A percentile compares a stretch with the other conserved stretches of the same genome.
Conservation (phyloP, 169 alveolate species). For the Plasmodium gaboni region DNA sequence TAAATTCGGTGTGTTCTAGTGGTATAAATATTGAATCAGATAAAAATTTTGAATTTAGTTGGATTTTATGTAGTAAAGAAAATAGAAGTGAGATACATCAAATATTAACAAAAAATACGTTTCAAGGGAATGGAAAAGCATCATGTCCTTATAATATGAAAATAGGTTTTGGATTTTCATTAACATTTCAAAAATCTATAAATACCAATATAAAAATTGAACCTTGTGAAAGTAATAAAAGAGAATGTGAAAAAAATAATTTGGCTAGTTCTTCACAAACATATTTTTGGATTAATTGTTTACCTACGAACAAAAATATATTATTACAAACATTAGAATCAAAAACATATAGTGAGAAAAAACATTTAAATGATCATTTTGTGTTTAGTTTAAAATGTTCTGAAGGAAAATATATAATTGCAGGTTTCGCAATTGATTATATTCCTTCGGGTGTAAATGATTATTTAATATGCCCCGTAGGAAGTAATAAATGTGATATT, state of each 20-base stretch:
- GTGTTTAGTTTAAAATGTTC: slow-evolving; percentile 46
- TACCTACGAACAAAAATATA: slow-evolving; percentile 19
- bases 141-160: slow-evolving; percentile 68
- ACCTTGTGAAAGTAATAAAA: slow-evolving; percentile 65
- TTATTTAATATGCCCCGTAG: slow-evolving; percentile 60
- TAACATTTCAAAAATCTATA: slow-evolving; percentile 37
- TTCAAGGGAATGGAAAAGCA: slow-evolving; percentile 21
- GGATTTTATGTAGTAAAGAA: slow-evolving; percentile 69
- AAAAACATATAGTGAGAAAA: slow-evolving; percentile 37
- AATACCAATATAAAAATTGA: slow-evolving; percentile 22
- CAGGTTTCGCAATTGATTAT: slow-evolving; percentile 75
- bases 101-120: slow-evolving; percentile 16
- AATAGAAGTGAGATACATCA: slow-evolving; percentile 54
- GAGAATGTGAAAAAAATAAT: slow-evolving; percentile 1
- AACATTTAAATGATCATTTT: slow-evolving; percentile 30
- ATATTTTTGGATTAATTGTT: slow-evolving; percentile 71
- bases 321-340: slow-evolving; percentile 50
- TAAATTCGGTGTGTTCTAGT: slow-evolving; percentile 35
- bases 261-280: slow-evolving; percentile 21
- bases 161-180: slow-evolving; percentile 70
- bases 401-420: slow-evolving; percentile 56
- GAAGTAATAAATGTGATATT: slow-evolving; percentile 63
- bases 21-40: slow-evolving; percentile 56
- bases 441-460: slow-evolving; percentile 29
- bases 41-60: slow-evolving; percentile 72